Evolutionary conservation across 805 yeast species (phyloP).

Genomic region (Metschnikowia proteae): DNA sequence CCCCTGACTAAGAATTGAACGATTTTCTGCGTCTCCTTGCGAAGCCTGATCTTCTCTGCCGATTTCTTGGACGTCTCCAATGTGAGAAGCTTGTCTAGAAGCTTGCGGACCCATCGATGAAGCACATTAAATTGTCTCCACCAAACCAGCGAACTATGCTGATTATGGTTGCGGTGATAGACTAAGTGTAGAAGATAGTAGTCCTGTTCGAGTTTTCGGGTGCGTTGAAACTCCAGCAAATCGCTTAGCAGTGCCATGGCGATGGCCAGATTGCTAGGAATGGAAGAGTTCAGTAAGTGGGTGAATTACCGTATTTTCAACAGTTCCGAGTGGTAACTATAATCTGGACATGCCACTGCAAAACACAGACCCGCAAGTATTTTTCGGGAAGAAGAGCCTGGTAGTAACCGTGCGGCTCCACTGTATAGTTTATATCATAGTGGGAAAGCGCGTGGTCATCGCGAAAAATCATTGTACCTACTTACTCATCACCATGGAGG

Average conservation of each 20-base stretch:
- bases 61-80: conserved; percentile 15
- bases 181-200: conserved; percentile 56
- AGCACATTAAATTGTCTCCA: conserved; percentile 66
- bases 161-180: conserved; percentile 71
- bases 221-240: conserved; percentile 1
- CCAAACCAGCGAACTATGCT: conserved; percentile 71
- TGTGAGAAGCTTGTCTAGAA: conserved; percentile 30
- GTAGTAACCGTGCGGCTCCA: background rate
- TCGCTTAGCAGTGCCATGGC: background rate
- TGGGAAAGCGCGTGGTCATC: conserved; percentile 9
- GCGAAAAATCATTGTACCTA: conserved; percentile 8
- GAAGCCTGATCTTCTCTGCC: conserved; percentile 12
- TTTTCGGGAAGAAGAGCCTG: background rate
- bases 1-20: conserved; percentile 30
- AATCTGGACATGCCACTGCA: background rate
- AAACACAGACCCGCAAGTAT: background rate
- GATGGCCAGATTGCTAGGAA: background rate
- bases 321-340: too few species aligned
- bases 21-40: conserved; percentile 15
- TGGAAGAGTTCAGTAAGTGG: background rate
- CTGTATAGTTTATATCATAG: background rate
- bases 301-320: background rate
- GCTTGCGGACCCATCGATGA: conserved; percentile 50
- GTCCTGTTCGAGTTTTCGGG: conserved; percentile 38
- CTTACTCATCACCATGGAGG: conserved; percentile 10